Base-by-base conservation (phyloP, 306 rosid species). In the Luffa acutangula region DNA sequence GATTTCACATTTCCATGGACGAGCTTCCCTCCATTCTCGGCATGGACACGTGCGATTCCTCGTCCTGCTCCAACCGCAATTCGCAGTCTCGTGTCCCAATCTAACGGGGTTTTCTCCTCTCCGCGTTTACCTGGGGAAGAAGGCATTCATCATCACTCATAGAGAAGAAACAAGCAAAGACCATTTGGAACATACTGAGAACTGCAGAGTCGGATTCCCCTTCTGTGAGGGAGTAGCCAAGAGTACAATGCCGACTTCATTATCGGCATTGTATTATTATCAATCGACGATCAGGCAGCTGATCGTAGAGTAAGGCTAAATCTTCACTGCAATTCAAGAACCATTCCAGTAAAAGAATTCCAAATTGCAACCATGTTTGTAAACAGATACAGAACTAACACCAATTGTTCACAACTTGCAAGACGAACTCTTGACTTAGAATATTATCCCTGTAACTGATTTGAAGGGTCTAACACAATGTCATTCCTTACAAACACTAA, bases 1-100 rank as follows among this genome's bases (percentile, higher is more conserved):
- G 97, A 83, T 86, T 91, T 93, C 41, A 93, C 82, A 51, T 93
- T 91, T 80, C 97, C 98, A 33, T 92, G 97, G 49, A 91, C 89
- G 58, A 93, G 93, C 66, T 91, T 93, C 80, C 97, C 96, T 6
- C 90, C 87, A 25, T 86, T 90, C 81, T 86, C 94, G 18, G 76
- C 76, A 78, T 93, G 98, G 83, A 93, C 84, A 6, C 86, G 88
- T 42, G 90, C 89, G 62, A 93, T 84, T 72, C 98, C 98, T 81
- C 90, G 88, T 33, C 97, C 98, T 42, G 93, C 90, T 21, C 98
- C 98, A 36, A 90, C 39, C 12, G 97, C 98, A 81, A 93, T 84
- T 84, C 84, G 90, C 48, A 90, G 85, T 52, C 97, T 86, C 36
- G 91, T 48, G 75, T 90, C 89, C 98, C 98, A 93, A 80, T 89